Percentiles rank a stretch among this genome's conserved stretches.
phyloP scores from a whole-genome alignment of 1,284 basidiomycete species.

The Sporisorium iseilematis-ciliati region DNA sequence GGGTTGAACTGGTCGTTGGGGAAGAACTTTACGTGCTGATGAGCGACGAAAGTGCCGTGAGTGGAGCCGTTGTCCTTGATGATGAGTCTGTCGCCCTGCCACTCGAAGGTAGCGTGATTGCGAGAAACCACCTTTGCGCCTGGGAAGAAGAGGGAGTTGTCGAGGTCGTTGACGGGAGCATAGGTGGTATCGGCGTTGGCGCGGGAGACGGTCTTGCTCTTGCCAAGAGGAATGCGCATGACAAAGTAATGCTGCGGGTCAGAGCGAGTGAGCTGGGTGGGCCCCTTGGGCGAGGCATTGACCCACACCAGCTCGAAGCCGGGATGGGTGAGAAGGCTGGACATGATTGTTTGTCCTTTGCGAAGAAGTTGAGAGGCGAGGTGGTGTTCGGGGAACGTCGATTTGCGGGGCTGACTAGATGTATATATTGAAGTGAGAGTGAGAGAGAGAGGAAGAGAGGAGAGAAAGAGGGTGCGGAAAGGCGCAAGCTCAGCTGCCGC shows the following conservation, averaged over 20 bases:
- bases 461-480: conserved; percentile 3
- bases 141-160: conserved; percentile 14
- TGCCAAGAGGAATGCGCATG: conserved; percentile 14
- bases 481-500: neutral
- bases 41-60: conserved; percentile 45
- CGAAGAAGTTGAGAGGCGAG: neutral
- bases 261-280: neutral
- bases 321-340: neutral
- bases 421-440: neutral
- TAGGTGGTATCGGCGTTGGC: neutral
- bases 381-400: neutral
- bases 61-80: conserved; percentile 38
- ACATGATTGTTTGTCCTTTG: neutral
- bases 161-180: conserved; percentile 40
- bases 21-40: neutral
- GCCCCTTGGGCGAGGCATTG: conserved; percentile 30
- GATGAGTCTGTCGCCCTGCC: conserved; percentile 17
- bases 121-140: conserved; percentile 46
- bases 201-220: conserved; percentile 20
- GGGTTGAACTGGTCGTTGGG: conserved; percentile 1
- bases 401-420: neutral
- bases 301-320: conserved; percentile 40
- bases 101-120: conserved; percentile 35
- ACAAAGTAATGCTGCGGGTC: conserved; percentile 5
- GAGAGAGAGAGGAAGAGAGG: neutral